Conservation (phyloP, 1,284 basidiomycete genomes). For the Apiotrichum gracile region DNA sequence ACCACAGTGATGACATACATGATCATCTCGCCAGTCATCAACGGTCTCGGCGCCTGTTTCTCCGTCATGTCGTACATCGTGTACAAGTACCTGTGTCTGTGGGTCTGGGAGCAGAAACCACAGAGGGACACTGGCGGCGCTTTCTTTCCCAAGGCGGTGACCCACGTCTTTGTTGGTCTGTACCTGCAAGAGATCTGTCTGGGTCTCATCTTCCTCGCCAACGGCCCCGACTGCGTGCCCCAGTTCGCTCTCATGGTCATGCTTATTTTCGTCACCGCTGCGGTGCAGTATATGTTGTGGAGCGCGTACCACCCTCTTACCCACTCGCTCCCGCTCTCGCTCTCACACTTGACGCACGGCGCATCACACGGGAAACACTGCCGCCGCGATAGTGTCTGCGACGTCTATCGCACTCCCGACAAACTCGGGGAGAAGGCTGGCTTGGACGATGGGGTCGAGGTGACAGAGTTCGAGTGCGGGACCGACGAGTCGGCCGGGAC, state of each 20-base stretch:
- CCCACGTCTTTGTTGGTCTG: constrained; percentile 87
- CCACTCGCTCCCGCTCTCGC: constrained; percentile 63
- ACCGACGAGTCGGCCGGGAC: neutral
- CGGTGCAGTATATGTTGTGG: constrained; percentile 63
- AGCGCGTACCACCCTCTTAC: constrained; percentile 57
- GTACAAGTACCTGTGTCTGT: constrained; percentile 86
- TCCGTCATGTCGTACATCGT: constrained; percentile 80
- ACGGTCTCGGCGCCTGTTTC: constrained; percentile 74
- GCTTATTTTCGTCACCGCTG: constrained; percentile 70
- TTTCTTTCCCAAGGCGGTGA: constrained; percentile 92
- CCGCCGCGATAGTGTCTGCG: no score
- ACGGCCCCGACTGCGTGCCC: constrained; percentile 58
- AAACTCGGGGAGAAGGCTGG: neutral
- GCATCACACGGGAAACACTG: neutral
- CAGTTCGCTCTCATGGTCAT: constrained; percentile 78
- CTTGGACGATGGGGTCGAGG: no score
- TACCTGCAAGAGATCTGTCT: constrained; percentile 79
- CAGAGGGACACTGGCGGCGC: constrained; percentile 80
- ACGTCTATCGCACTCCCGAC: no score
- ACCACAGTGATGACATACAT: constrained; percentile 64
- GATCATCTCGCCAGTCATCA: constrained; percentile 89
- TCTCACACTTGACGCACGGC: constrained; percentile 56
- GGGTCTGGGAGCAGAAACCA: constrained; percentile 65
- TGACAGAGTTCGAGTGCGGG: no score
- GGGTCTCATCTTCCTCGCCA: constrained; percentile 73